Evolutionary conservation across 768 basidiomycete genomes (phyloP).

Genomic region (Suillus discolor): DNA sequence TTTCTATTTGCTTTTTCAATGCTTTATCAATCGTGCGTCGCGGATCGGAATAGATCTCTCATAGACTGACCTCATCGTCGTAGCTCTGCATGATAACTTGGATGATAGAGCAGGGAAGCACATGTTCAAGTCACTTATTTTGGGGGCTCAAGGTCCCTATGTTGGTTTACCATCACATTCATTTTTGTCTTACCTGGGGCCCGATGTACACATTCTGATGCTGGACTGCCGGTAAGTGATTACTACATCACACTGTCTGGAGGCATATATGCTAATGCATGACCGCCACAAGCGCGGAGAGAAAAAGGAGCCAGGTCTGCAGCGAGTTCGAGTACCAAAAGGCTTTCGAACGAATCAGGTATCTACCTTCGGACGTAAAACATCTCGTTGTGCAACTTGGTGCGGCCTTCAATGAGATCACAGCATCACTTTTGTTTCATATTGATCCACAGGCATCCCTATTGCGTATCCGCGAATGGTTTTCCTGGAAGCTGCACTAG

Average conservation of each 20-base stretch:
- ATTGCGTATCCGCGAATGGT: constrained; percentile 95
- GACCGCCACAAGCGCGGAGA: constrained; percentile 65
- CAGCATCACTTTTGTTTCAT: not conserved
- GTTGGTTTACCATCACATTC: constrained; percentile 84
- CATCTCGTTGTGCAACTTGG: constrained; percentile 88
- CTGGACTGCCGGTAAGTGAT: constrained; percentile 75
- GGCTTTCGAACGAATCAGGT: constrained; percentile 62
- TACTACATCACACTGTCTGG: not conserved
- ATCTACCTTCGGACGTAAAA: constrained; percentile 66
- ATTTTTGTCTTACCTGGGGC: constrained; percentile 78
- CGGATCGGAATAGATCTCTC: constrained; percentile 9
- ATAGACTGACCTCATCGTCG: constrained; percentile 4
- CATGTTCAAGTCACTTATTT: constrained; percentile 67
- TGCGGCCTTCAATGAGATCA: constrained; percentile 23
- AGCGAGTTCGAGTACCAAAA: constrained; percentile 71
- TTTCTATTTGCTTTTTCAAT: constrained; percentile 93
- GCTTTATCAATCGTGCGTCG: constrained; percentile 74
- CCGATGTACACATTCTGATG: constrained; percentile 71
- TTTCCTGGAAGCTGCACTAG: constrained; percentile 78
- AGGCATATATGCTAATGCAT: not conserved
- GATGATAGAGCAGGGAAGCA: constrained; percentile 64
- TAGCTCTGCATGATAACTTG: constrained; percentile 62
- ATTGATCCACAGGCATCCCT: constrained; percentile 56
- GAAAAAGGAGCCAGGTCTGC: constrained; percentile 81
- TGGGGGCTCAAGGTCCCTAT: constrained; percentile 78